These are phyloP conservation scores for Platanthera guangdongensis DNA, from an alignment of 106 monocot species.

Conservation along the genomic window DNA sequence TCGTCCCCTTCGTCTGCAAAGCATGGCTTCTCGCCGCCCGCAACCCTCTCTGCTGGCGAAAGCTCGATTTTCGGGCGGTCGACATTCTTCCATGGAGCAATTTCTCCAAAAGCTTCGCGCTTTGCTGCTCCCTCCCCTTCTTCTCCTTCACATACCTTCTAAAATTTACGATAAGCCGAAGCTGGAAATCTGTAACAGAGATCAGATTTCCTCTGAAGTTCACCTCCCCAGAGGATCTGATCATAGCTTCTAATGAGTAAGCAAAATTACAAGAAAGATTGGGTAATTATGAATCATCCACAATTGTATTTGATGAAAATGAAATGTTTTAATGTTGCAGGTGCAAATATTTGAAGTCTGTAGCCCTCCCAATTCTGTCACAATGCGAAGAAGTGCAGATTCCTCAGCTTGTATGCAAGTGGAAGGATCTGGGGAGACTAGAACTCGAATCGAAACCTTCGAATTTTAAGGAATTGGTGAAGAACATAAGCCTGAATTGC, in stretches of 20 bases:
- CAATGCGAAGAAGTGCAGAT: not conserved
- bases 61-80: slow-evolving; percentile 13
- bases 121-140: not conserved
- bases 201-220: slow-evolving; percentile 14
- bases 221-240: not conserved
- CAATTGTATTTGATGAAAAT: not conserved
- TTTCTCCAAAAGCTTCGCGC: slow-evolving; percentile 1
- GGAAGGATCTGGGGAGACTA: slow-evolving; percentile 5
- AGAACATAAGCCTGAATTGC: slow-evolving; percentile 4
- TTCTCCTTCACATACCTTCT: slow-evolving; percentile 18
- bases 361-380: not conserved
- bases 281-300: not conserved
- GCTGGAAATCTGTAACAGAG: slow-evolving; percentile 2
- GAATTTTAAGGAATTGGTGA: not conserved
- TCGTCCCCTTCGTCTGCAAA: slow-evolving; percentile 19
- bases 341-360: not conserved
- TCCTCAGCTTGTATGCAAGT: slow-evolving; percentile 1
- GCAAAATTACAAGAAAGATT: not conserved
- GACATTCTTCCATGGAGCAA: slow-evolving; percentile 21
- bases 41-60: slow-evolving; percentile 17
- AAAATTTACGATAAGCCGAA: not conserved
- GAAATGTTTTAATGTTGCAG: not conserved
- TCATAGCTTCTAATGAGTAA: slow-evolving; percentile 5
- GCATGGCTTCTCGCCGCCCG: slow-evolving; percentile 1
- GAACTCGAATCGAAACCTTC: slow-evolving; percentile 5